These are phyloP conservation scores for Nothophoma quercina DNA, from an alignment of 2,329 filamentous ascomycete genomes.

Conservation along the genomic window DNA sequence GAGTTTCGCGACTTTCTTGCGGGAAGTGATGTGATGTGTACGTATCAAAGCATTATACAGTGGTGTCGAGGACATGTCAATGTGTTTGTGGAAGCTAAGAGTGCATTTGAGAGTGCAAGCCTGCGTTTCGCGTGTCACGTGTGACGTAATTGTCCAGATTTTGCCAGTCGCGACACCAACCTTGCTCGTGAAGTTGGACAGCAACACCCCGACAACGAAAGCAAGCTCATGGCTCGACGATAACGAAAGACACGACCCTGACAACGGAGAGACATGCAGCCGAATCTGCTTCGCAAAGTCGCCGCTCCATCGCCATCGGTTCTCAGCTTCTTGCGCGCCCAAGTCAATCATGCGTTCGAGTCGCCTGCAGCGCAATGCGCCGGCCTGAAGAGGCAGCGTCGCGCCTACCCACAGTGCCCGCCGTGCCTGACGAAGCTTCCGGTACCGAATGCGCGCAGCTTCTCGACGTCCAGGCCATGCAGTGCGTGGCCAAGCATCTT, in stretches of 20 bases:
- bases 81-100: background rate
- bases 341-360: slow-evolving; percentile 42
- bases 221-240: slow-evolving; percentile 8
- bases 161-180: slow-evolving; percentile 10
- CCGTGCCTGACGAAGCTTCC: background rate
- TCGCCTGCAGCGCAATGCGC: slow-evolving; percentile 34
- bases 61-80: slow-evolving; percentile 30
- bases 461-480: slow-evolving; percentile 27
- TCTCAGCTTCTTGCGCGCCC: slow-evolving; percentile 47
- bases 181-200: background rate
- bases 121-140: slow-evolving; percentile 18
- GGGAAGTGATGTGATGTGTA: slow-evolving; percentile 82
- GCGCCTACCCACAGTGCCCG: slow-evolving; percentile 13
- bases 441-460: slow-evolving; percentile 15
- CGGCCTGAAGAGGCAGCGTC: slow-evolving; percentile 27
- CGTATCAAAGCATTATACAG: slow-evolving; percentile 70
- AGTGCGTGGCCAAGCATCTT: slow-evolving; percentile 37
- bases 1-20: slow-evolving; percentile 73
- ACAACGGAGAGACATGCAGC: slow-evolving; percentile 48
- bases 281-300: slow-evolving; percentile 40
- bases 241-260: slow-evolving; percentile 16
- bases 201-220: background rate
- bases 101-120: background rate
- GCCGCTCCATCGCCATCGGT: slow-evolving; percentile 47
- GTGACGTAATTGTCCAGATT: slow-evolving; percentile 36